Percentiles rank a stretch among this genome's conserved stretches.
These are phyloP conservation scores for Murraya paniculata DNA, from an alignment of 345 rosid genomes.

Conservation along the genomic window DNA sequence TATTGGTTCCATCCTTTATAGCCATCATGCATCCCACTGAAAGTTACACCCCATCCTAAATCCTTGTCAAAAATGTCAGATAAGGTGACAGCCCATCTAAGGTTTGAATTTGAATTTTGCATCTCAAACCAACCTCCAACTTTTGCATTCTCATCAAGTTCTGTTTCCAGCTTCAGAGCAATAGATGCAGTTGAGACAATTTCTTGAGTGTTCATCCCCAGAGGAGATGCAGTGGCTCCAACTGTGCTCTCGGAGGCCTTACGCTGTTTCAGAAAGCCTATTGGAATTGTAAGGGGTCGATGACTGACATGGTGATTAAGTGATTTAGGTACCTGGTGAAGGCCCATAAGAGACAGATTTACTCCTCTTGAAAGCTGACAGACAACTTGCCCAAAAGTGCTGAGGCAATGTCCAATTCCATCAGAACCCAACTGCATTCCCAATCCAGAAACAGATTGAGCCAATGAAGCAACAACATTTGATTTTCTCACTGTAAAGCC, in stretches of 20 bases:
- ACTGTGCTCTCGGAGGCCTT: constrained; percentile 19
- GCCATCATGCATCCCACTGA: constrained; percentile 51
- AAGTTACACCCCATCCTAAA: constrained; percentile 72
- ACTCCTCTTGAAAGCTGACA: constrained; percentile 53
- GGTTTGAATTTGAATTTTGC: constrained; percentile 42
- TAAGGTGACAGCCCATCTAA: constrained; percentile 56
- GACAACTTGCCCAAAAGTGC: constrained; percentile 70
- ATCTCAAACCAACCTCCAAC: constrained; percentile 78
- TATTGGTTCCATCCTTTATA: constrained; percentile 37
- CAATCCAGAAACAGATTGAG: constrained; percentile 52
- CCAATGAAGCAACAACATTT: constrained; percentile 58
- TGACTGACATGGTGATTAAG: constrained; percentile 22
- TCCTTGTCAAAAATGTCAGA: constrained; percentile 65
- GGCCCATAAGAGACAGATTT: constrained; percentile 61
- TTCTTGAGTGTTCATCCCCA: constrained; percentile 18
- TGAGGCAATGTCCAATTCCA: constrained; percentile 37
- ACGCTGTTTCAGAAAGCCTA: constrained; percentile 33
- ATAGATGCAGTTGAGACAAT: constrained; percentile 35
- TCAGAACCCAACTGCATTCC: constrained; percentile 27
- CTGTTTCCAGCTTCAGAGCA: constrained; percentile 65
- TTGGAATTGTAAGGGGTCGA: constrained; percentile 57
- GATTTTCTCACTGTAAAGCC: constrained; percentile 62
- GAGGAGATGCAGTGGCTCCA: constrained; percentile 26
- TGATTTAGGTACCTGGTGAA: constrained; percentile 41
- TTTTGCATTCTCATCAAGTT: constrained; percentile 54